These are phyloP conservation scores for Waltergamsia citrina DNA, from an alignment of 2,329 filamentous ascomycete genomes.

Conservation along the genomic window DNA sequence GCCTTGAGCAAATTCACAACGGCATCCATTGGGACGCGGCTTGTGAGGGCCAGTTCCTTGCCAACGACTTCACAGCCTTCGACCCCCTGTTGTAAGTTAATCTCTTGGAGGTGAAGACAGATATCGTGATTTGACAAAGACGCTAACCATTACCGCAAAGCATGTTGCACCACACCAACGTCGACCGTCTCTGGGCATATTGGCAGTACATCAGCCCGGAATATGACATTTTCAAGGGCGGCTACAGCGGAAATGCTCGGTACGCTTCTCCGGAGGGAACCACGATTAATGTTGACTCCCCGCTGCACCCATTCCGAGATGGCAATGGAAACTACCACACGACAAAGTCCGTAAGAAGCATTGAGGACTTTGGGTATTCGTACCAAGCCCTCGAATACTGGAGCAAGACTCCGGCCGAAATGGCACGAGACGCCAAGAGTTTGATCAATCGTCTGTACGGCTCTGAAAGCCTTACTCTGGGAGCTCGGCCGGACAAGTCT, in stretches of 20 bases:
- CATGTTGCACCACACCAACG: slow-evolving; percentile 44
- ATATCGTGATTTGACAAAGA: too few relatives aligned
- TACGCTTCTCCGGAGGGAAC: slow-evolving; percentile 31
- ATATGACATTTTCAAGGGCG: slow-evolving; percentile 20
- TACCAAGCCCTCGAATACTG: slow-evolving; percentile 26
- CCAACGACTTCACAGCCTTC: slow-evolving; percentile 29
- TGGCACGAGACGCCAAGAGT: slow-evolving; percentile 16
- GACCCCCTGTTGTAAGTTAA: slow-evolving; percentile 32
- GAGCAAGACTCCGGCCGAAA: slow-evolving; percentile 18
- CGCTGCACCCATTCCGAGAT: slow-evolving; percentile 41
- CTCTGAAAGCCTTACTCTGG: too few relatives aligned
- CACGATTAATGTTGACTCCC: slow-evolving; percentile 29
- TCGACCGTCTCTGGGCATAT: slow-evolving; percentile 55
- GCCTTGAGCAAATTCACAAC: slow-evolving; percentile 34
- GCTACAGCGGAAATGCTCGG: slow-evolving; percentile 21
- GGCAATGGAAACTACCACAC: slow-evolving; percentile 30
- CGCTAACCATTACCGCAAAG: slow-evolving; percentile 8
- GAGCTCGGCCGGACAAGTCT: slow-evolving; percentile 5
- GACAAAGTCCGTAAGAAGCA: slow-evolving; percentile 19
- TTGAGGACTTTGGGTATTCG: slow-evolving; percentile 26
- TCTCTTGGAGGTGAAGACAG: not conserved
- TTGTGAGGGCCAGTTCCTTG: slow-evolving; percentile 30
- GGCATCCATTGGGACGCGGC: slow-evolving; percentile 28
- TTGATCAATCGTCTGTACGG: slow-evolving; percentile 24
- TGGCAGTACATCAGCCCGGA: slow-evolving; percentile 34